Evolutionary conservation across 768 basidiomycete species (phyloP).

Genomic region (Panaeolus papilionaceus): DNA sequence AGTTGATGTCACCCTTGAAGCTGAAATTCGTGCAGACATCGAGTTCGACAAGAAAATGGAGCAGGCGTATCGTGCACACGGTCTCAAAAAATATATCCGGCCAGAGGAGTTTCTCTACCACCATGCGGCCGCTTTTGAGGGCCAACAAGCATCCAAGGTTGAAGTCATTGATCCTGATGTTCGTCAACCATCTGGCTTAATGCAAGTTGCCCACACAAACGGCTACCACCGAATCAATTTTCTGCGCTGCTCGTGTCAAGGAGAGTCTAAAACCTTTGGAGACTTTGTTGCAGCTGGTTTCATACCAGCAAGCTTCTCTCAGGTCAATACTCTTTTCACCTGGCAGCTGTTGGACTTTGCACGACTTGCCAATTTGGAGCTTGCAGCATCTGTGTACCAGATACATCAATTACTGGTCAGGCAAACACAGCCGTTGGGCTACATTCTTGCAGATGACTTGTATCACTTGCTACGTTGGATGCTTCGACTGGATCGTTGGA

Average conservation of each 20-base stretch:
- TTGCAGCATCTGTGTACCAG: conserved; percentile 24
- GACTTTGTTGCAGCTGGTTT: conserved; percentile 19
- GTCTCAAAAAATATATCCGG: background rate
- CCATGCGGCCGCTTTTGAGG: background rate
- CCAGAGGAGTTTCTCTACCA: background rate
- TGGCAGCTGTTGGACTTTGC: conserved; percentile 16
- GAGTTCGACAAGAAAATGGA: background rate
- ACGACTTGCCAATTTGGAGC: conserved; percentile 19
- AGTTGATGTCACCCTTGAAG: too few species aligned
- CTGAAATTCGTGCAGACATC: background rate
- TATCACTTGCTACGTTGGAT: too few species aligned
- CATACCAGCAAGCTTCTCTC: conserved; percentile 20
- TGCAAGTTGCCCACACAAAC: background rate
- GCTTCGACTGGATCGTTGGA: too few species aligned
- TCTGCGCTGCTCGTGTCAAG: background rate
- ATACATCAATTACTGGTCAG: conserved; percentile 22
- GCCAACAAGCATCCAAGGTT: background rate
- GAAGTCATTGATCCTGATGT: background rate
- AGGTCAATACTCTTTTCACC: conserved; percentile 23
- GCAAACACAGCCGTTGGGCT: too few species aligned
- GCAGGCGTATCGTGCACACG: background rate
- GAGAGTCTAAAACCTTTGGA: background rate
- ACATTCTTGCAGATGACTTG: too few species aligned
- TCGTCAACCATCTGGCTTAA: background rate
- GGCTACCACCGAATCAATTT: background rate